Evolutionary conservation across 768 basidiomycete genomes (phyloP).

Genomic region (Amyloporia xantha): DNA sequence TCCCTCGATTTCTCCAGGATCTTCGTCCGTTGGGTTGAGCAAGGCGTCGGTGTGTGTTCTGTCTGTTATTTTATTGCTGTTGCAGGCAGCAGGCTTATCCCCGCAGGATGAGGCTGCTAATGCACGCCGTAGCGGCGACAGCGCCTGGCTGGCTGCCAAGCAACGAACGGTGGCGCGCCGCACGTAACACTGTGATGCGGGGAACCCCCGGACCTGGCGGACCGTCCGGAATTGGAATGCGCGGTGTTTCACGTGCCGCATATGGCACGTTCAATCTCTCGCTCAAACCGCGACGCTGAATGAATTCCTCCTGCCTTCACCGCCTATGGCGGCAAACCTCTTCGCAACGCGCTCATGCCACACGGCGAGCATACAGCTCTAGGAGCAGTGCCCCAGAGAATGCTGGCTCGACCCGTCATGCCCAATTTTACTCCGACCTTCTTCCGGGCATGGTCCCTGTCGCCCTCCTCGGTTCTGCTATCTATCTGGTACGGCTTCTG

Average conservation of each 20-base stretch:
- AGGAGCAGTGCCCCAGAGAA: background rate
- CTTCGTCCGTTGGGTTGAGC: too few species aligned
- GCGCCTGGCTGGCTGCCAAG: too few species aligned
- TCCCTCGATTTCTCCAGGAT: background rate
- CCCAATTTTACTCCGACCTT: slow-evolving; percentile 60
- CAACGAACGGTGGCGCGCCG: too few species aligned
- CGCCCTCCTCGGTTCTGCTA: slow-evolving; percentile 68
- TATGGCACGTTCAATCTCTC: background rate
- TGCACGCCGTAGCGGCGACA: too few species aligned
- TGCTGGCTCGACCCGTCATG: slow-evolving; percentile 33
- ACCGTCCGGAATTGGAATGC: background rate
- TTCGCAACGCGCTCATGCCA: background rate
- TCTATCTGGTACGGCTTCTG: slow-evolving; percentile 55
- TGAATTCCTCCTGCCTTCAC: background rate
- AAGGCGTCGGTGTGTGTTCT: too few species aligned
- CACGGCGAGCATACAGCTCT: slow-evolving; percentile 2
- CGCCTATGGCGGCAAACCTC: background rate
- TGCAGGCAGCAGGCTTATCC: too few species aligned
- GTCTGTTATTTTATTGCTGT: too few species aligned
- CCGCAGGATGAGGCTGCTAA: too few species aligned
- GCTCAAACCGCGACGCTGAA: background rate
- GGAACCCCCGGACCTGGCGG: too few species aligned
- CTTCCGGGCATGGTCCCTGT: slow-evolving; percentile 76
- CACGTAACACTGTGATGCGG: too few species aligned
- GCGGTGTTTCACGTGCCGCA: background rate